phyloP scores from a whole-genome alignment of 345 rosid genomes.

The Hirschfeldia incana region DNA sequence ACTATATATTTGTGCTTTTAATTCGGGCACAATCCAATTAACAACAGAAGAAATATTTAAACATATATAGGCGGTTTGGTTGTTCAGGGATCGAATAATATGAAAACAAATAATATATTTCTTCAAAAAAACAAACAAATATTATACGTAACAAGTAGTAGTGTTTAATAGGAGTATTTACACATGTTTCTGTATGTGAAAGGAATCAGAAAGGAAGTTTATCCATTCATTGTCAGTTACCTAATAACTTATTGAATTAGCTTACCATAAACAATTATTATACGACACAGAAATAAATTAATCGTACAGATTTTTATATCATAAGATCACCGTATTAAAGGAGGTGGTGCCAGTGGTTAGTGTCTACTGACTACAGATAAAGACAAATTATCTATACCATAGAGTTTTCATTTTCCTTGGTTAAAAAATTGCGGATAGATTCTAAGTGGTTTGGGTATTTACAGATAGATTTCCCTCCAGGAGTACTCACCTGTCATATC shows the following conservation, averaged over 20 bases:
- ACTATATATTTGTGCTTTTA: neutral
- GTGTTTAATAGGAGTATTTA: neutral
- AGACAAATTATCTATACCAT: neutral
- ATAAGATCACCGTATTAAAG: constrained; percentile 4
- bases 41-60: neutral
- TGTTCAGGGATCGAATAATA: neutral
- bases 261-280: neutral
- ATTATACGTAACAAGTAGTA: neutral
- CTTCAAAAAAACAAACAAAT: neutral
- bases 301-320: neutral
- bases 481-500: neutral
- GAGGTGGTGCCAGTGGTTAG: neutral
- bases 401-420: neutral
- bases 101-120: neutral
- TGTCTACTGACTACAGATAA: neutral
- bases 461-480: neutral
- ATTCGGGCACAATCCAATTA: neutral
- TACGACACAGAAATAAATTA: neutral
- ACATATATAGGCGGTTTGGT: neutral
- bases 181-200: constrained; percentile 5
- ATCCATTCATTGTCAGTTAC: neutral
- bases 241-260: neutral
- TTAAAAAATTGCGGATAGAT: neutral
- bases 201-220: constrained; percentile 14
- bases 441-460: neutral